Conservation (phyloP, 108 stramenopile genomes). For the Schizochytrium sp. region DNA sequence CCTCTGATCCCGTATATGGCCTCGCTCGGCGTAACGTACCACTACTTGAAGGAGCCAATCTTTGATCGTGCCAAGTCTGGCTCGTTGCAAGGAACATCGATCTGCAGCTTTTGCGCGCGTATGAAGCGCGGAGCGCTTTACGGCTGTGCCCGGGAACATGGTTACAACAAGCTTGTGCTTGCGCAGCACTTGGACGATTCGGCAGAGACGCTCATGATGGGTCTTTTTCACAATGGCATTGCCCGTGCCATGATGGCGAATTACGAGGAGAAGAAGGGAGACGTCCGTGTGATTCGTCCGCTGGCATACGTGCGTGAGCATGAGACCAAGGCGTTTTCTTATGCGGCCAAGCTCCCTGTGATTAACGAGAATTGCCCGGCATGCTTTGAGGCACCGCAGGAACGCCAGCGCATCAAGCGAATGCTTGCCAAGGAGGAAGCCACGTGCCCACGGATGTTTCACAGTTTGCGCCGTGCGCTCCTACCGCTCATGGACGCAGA, state of each 20-base stretch:
- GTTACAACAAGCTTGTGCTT: constrained; percentile 86
- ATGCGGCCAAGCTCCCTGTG: constrained; percentile 70
- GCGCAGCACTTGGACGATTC: constrained; percentile 95
- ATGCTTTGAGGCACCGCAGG: constrained; percentile 98
- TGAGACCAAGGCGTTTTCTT: constrained; percentile 81
- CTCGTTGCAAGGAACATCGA: constrained; percentile 76
- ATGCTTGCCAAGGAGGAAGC: constrained; percentile 78
- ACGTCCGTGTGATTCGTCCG: constrained; percentile 89
- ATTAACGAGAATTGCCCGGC: constrained; percentile 99
- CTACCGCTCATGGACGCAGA: constrained; percentile 40
- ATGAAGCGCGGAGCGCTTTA: constrained; percentile 98
- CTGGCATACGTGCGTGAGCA: constrained; percentile 86
- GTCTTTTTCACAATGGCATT: constrained; percentile 92
- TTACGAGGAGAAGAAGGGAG: constrained; percentile 74
- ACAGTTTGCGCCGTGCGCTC: constrained; percentile 33
- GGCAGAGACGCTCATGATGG: constrained; percentile 96
- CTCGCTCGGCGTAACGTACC: constrained; percentile 85
- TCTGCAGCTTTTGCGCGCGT: constrained; percentile 90
- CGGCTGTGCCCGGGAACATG: constrained; percentile 68
- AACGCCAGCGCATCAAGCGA: constrained; percentile 89
- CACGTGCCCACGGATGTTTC: constrained; percentile 39
- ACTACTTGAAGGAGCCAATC: constrained; percentile 80
- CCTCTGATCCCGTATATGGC: constrained; percentile 91
- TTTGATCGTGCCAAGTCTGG: constrained; percentile 69
- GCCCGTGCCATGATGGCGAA: constrained; percentile 92